These are phyloP conservation scores for Solanum ossicruentum DNA, from an alignment of 257 asterid species.

Conservation along the genomic window DNA sequence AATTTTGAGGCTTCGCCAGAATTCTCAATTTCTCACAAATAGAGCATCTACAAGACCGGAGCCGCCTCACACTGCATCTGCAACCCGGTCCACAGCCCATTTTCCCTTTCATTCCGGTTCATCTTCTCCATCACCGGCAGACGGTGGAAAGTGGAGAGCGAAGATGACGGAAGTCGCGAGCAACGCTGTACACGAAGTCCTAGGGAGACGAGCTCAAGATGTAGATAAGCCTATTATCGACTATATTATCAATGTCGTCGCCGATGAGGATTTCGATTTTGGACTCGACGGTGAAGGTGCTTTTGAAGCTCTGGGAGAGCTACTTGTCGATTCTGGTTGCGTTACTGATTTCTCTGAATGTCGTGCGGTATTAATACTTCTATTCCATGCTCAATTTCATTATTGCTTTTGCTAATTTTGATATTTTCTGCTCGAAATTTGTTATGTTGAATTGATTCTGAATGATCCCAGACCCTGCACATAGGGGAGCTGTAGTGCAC, in stretches of 20 bases:
- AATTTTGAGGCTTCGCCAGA: neutral
- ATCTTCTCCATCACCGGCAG: neutral
- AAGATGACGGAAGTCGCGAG: slow-evolving; percentile 88
- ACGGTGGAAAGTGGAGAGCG: neutral
- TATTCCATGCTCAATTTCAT: neutral
- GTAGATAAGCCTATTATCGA: slow-evolving; percentile 87
- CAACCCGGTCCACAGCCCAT: neutral
- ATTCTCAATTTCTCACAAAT: neutral
- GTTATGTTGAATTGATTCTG: neutral
- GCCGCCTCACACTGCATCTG: neutral
- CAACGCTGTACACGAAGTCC: slow-evolving; percentile 67
- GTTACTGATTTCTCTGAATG: slow-evolving; percentile 63
- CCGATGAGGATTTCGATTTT: slow-evolving; percentile 96
- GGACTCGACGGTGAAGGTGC: slow-evolving; percentile 93
- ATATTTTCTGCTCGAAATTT: neutral
- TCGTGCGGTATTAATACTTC: slow-evolving; percentile 44
- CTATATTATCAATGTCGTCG: slow-evolving; percentile 81
- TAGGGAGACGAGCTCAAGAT: slow-evolving; percentile 65
- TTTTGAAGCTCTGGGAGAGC: slow-evolving; percentile 81
- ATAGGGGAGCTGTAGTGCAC: no score
- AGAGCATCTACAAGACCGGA: neutral
- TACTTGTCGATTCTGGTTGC: slow-evolving; percentile 78
- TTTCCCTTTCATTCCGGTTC: neutral
- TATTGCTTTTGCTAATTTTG: neutral
- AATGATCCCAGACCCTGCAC: neutral